Base-by-base conservation (phyloP, 768 basidiomycete genomes). In the Leccinum boreale region DNA sequence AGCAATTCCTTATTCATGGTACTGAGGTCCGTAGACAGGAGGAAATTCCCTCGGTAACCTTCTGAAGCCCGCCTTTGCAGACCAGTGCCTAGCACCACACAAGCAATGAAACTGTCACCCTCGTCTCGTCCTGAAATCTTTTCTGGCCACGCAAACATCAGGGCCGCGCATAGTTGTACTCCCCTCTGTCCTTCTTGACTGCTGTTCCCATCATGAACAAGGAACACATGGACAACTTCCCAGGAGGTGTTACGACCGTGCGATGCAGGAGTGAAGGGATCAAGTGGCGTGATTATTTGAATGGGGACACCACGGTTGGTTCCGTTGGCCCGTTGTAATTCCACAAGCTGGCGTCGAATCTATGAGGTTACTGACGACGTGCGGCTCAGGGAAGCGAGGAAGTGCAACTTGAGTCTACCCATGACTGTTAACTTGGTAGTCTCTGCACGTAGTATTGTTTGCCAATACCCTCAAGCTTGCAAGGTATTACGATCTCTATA, bases 151-250 rank as follows among this genome's bases (percentile, higher is more conserved):
- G 39, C 57, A 49, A 50, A 31, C 17, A 44, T 31, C 60, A 9
- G 95, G 97, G 73, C 93, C 92, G 56, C 88, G 91, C 57, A 81
- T 83, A 58, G 92, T 96, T 69, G 94, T 93, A 36, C 93, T 94
- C 12, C 84, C 85, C 15, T 48, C 19, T 11, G 55, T 95, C 95
- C 72, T 94, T 93, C 52, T 81, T 81, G 60, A 33, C 46, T 44
- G 47, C 47, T 60, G 29, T 57, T 55, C 42, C 23, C 58, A 48
- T 50, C 47, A 3, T 17, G 19, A 14, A 47, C 17, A 55, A 47
- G 55, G 58, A 57, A 57, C 50, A 28, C 53, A 29, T 24, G 5
- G 35, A 14, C 28, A 44, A 29, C n/a, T 46, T 55, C 31, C 17
- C 55, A 53, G 35, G 47, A 29, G 10, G 17, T 26, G 23, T 42